A percentile compares a stretch with the other conserved stretches of the same genome.
Evolutionary conservation across 2,329 filamentous ascomycete genomes (phyloP).

Genomic region (Chaetomium strumarium): DNA sequence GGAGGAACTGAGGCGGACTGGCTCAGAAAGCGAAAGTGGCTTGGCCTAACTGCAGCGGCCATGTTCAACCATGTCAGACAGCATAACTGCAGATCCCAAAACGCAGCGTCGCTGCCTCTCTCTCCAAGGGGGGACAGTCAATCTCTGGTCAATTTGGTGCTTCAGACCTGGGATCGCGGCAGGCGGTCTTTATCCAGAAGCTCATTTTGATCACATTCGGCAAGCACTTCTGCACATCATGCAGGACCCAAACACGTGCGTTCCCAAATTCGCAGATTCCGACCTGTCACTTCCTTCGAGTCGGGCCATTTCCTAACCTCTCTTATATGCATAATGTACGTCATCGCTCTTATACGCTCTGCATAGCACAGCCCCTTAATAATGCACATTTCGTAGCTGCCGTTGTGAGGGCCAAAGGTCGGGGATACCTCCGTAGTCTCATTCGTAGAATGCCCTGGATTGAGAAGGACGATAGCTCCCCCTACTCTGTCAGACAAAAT

Average conservation of each 20-base stretch:
- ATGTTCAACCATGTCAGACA: not conserved
- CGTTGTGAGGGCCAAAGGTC: not conserved
- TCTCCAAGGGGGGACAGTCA: not conserved
- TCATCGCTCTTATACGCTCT: not conserved
- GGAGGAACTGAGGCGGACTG: slow-evolving; percentile 1
- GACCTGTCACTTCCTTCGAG: slow-evolving; percentile 1
- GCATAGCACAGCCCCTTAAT: not conserved
- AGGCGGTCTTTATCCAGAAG: not conserved
- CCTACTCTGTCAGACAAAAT: not conserved
- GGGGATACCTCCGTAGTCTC: not conserved
- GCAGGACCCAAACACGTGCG: slow-evolving; percentile 5
- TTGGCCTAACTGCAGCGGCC: slow-evolving; percentile 2
- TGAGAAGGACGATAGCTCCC: not conserved
- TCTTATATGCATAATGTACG: not conserved
- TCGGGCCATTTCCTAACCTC: not conserved
- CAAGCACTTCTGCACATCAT: not conserved
- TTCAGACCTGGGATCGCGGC: slow-evolving; percentile 2
- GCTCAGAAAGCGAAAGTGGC: slow-evolving; percentile 3
- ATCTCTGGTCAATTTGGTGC: not conserved
- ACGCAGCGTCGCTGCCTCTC: not conserved
- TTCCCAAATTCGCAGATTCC: not conserved
- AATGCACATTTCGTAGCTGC: not conserved
- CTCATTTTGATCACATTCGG: not conserved
- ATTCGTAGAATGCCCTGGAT: not conserved
- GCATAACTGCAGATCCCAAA: not conserved